A percentile compares a stretch with the other conserved stretches of the same genome.
Evolutionary conservation across 176 grass and related monocot genomes (phyloP).

Genomic region (Stipa capillata): DNA sequence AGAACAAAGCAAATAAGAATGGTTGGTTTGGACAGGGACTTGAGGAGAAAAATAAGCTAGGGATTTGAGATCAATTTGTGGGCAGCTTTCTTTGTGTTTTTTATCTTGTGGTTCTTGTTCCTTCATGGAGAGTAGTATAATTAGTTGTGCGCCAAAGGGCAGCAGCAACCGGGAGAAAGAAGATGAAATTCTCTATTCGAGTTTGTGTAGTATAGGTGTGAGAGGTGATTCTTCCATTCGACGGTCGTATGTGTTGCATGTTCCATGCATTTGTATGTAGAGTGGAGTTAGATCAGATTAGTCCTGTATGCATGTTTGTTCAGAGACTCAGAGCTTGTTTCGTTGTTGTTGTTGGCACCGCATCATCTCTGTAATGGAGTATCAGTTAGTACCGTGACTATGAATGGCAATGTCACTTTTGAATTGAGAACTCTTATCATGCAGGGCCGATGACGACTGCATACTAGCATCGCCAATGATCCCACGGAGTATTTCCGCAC

Average conservation of each 20-base stretch:
- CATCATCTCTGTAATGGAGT: background rate
- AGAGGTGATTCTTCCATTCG: too few relatives aligned
- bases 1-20: background rate
- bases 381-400: background rate
- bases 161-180: background rate
- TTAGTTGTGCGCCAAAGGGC: background rate
- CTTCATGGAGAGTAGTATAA: background rate
- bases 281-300: background rate
- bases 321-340: background rate
- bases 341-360: background rate
- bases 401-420: background rate
- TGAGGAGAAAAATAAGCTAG: background rate
- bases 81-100: background rate
- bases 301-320: background rate
- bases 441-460: background rate
- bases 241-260: background rate
- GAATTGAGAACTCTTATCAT: background rate
- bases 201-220: background rate
- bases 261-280: background rate
- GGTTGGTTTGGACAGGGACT: conserved; percentile 3
- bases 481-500: too few relatives aligned
- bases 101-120: background rate
- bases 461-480: background rate
- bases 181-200: background rate
- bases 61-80: background rate